Evolutionary conservation across 2,329 filamentous ascomycete genomes (phyloP), one percentile per base, ranked within the genome.

Genomic region (Colletotrichum cordylinicola): DNA sequence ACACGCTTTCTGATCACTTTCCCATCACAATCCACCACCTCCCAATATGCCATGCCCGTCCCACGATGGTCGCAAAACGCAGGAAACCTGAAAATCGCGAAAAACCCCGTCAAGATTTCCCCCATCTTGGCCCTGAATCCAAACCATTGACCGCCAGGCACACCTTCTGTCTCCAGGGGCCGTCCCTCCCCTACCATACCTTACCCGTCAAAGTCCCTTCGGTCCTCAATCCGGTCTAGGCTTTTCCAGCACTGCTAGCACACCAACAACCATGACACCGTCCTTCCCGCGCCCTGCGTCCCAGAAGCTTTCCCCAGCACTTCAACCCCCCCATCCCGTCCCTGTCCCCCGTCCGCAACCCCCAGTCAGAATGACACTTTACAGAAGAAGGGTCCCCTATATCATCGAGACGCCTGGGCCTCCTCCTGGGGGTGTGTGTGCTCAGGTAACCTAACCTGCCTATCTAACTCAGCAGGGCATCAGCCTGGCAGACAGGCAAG

Each of bases 21-120:
- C 37, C 72, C 72, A 75, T 75, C 62, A 67, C 67, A 60, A n/a
- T 39, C 31, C 48, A 15, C 56, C 12, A 7, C 62, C 7, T 66
- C 58, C 24, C 55, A 43, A 33, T 67, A 65, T 70, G 55, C 37
- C 29, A 29, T 29, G 29, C 29, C 29, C 48, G n/a, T 61, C 35
- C 60, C 27, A 64, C 69, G 69, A 75, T 72, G 73, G 39, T 39
- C 55, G 62, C 33, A 55, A 31, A 29, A 64, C 7, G 39, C 29
- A n/a, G 64, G 31, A 33, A 48, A 67, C 62, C 39, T 67, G 37
- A 55, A 62, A 72, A 75, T 75, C 69, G 69, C 12, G 21, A 43
- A 29, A 29, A 18, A 43, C 16, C 29, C 39, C 29, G 56, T 13
- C 21, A 60, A 43, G 10, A 24, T 4, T 24, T 12, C 8, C 56